A percentile compares a stretch with the other conserved stretches of the same genome.
Evolutionary conservation across 305 asterid genomes (phyloP).

Genomic region (Fraxinus dipetala): DNA sequence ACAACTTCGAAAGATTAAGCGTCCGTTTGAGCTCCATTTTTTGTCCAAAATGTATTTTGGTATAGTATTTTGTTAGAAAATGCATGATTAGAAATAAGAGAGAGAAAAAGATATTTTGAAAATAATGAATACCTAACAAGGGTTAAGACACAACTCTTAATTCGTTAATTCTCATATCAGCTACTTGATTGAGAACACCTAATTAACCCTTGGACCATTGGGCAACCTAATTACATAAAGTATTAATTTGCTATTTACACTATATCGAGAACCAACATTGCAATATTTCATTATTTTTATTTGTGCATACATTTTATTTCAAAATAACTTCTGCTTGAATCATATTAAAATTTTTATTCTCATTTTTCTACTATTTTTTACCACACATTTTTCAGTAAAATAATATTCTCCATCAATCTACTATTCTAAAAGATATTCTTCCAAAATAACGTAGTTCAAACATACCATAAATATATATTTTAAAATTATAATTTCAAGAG

Average conservation of each 20-base stretch:
- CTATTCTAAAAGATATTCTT: no score
- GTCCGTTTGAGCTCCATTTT: not conserved
- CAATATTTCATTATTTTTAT: not conserved
- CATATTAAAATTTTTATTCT: no score
- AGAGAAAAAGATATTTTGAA: no score
- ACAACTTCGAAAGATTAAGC: not conserved
- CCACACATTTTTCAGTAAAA: no score
- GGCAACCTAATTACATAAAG: not conserved
- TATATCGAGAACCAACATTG: not conserved
- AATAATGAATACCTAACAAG: not conserved
- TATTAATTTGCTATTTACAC: not conserved
- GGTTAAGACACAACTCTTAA: not conserved
- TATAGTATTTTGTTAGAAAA: not conserved
- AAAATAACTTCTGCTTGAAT: not conserved
- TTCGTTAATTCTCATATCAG: not conserved
- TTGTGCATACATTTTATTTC: not conserved
- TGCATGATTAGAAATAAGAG: not conserved
- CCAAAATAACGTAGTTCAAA: no score
- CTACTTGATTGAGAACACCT: not conserved
- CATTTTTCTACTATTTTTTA: no score
- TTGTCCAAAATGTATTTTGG: not conserved
- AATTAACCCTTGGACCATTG: not conserved
- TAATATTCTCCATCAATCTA: no score
- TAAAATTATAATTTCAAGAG: not conserved
- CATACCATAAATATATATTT: not conserved